Percentiles rank a stretch among this genome's conserved stretches.
phyloP scores from a whole-genome alignment of 164 flowering plant genomes.

The Dillenia turbinata region DNA sequence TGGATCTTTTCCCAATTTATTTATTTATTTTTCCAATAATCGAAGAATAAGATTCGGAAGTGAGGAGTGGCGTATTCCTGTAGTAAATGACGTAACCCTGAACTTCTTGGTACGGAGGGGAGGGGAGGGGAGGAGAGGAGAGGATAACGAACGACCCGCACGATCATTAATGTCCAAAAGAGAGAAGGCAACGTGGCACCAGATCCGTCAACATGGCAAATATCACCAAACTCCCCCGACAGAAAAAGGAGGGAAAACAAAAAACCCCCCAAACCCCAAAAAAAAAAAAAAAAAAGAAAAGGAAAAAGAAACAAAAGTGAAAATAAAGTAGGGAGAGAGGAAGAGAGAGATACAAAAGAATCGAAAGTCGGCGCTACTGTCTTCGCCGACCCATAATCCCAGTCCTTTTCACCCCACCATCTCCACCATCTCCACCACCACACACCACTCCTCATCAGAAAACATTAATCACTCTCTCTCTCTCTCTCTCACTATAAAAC shows the following conservation, averaged over 20 bases:
- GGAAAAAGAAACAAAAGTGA: slow-evolving; percentile 21
- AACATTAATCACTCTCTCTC: background rate
- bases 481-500: background rate
- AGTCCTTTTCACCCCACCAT: slow-evolving; percentile 20
- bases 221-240: background rate
- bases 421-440: slow-evolving; percentile 12
- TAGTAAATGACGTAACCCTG: too few species aligned
- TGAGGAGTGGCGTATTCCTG: too few species aligned
- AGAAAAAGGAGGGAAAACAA: background rate
- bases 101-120: too few species aligned
- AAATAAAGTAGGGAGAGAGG: background rate
- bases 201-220: too few species aligned
- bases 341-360: slow-evolving; percentile 25
- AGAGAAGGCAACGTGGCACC: too few species aligned
- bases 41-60: too few species aligned
- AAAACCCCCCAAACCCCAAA: background rate
- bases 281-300: slow-evolving; percentile 1
- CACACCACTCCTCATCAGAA: background rate
- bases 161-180: too few species aligned
- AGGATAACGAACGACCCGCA: too few species aligned
- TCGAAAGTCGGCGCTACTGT: slow-evolving; percentile 60
- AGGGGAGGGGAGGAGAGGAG: too few species aligned
- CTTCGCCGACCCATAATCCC: slow-evolving; percentile 58
- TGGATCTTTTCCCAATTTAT: too few species aligned
- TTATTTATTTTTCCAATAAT: too few species aligned